Evolutionary conservation across 371 early-diverging fungal species (phyloP).

Genomic region (Synchytrium microbalum): DNA sequence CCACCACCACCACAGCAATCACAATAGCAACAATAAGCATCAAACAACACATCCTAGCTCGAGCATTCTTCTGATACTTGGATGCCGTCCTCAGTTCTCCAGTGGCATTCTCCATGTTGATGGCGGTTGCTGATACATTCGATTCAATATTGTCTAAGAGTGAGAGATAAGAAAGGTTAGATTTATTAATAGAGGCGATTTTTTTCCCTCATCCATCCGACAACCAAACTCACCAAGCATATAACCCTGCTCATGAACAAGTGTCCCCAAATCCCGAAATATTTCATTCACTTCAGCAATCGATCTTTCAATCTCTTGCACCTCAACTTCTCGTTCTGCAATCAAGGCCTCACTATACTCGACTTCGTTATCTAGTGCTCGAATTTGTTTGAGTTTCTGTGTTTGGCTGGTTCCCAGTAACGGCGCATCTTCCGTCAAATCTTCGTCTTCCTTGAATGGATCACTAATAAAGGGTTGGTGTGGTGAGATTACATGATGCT

Average conservation of each 20-base stretch:
- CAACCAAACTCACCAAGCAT: constrained; percentile 62
- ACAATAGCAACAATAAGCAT: constrained; percentile 54
- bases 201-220: background rate
- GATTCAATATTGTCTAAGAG: constrained; percentile 74
- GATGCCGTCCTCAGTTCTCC: constrained; percentile 73
- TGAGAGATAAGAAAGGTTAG: background rate
- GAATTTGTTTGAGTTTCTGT: constrained; percentile 41
- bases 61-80: constrained; percentile 68
- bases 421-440: constrained; percentile 23
- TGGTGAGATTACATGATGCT: no score
- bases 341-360: constrained; percentile 89
- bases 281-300: constrained; percentile 84
- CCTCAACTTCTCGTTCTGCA: constrained; percentile 85
- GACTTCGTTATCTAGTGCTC: constrained; percentile 79
- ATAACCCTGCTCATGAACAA: constrained; percentile 91
- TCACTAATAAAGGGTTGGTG: constrained; percentile 3
- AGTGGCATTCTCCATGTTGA: constrained; percentile 69
- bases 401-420: constrained; percentile 7
- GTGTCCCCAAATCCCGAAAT: constrained; percentile 89
- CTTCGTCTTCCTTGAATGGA: constrained; percentile 36
- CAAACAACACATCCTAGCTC: constrained; percentile 76
- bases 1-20: constrained; percentile 38
- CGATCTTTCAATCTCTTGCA: constrained; percentile 84
- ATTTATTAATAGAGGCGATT: constrained; percentile 1
- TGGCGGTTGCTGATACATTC: constrained; percentile 73